A percentile compares a stretch with the other conserved stretches of the same genome.
phyloP scores from a whole-genome alignment of 2,329 filamentous ascomycete genomes.

The Neophaeococcomyces aloes region DNA sequence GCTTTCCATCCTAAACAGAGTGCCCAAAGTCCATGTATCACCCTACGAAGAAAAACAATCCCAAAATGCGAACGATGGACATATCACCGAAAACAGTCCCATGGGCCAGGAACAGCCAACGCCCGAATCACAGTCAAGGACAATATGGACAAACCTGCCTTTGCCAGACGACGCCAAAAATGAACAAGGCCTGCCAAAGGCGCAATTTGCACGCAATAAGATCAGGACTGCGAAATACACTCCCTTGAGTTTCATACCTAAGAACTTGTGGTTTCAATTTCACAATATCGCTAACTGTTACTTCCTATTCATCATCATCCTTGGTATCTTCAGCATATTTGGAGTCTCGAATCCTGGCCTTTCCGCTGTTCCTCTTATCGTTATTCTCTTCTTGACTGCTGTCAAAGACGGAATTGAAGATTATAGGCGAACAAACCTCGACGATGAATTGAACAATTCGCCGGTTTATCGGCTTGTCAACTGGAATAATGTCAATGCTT shows the following conservation, averaged over 20 bases:
- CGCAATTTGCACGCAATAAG: conserved; percentile 78
- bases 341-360: conserved; percentile 82
- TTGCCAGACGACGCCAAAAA: conserved; percentile 66
- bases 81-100: conserved; percentile 15
- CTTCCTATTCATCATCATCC: conserved; percentile 91
- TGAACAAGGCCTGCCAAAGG: conserved; percentile 63
- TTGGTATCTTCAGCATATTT: conserved; percentile 90
- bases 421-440: conserved; percentile 79
- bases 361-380: conserved; percentile 81
- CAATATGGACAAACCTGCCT: conserved; percentile 75
- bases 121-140: conserved; percentile 39
- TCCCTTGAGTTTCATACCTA: conserved; percentile 84
- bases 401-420: conserved; percentile 95
- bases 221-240: conserved; percentile 98
- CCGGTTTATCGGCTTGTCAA: conserved; percentile 80
- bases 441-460: conserved; percentile 92
- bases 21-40: conserved; percentile 51
- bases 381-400: conserved; percentile 78
- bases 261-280: conserved; percentile 96
- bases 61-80: conserved; percentile 28
- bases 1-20: conserved; percentile 66
- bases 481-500: conserved; percentile 88
- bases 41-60: conserved; percentile 43
- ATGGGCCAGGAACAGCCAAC: conserved; percentile 17
- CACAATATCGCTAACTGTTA: conserved; percentile 98